Evolutionary conservation across 2,329 filamentous ascomycete species (phyloP).

Genomic region (Rhynchosporium agropyri): DNA sequence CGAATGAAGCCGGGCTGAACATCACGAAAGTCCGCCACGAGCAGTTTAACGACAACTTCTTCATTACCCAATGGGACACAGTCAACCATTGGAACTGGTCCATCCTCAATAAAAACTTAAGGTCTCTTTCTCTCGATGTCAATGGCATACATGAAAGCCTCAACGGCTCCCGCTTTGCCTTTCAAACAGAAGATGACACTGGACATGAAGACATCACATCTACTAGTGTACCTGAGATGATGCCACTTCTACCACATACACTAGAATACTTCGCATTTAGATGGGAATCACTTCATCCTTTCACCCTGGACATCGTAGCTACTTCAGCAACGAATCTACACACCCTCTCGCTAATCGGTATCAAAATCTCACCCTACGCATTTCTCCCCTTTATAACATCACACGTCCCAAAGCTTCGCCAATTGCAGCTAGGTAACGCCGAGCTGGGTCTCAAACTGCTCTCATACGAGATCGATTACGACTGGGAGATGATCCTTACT

Average conservation of each 20-base stretch:
- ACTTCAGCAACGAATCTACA: constrained; percentile 5
- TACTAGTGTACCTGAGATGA: neutral
- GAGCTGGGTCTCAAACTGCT: neutral
- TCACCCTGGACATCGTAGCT: constrained; percentile 14
- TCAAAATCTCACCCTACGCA: constrained; percentile 5
- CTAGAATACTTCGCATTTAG: constrained; percentile 22
- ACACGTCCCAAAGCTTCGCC: constrained; percentile 9
- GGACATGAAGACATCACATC: neutral
- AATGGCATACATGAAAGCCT: constrained; percentile 2
- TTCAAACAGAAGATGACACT: neutral
- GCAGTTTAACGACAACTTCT: constrained; percentile 16
- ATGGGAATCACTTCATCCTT: constrained; percentile 16
- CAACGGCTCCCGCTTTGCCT: neutral
- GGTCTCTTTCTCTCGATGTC: constrained; percentile 19
- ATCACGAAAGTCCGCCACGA: constrained; percentile 24
- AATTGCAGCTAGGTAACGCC: constrained; percentile 17
- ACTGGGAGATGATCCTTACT: constrained; percentile 23
- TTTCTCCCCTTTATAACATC: constrained; percentile 18
- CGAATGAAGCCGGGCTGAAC: constrained; percentile 14
- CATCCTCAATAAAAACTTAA: neutral
- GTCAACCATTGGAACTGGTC: neutral
- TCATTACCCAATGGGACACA: neutral
- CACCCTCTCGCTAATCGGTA: constrained; percentile 13
- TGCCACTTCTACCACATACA: neutral
- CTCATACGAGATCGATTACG: neutral